phyloP scores from a whole-genome alignment of 768 basidiomycete genomes.

The Boletus rubroflammeus region DNA sequence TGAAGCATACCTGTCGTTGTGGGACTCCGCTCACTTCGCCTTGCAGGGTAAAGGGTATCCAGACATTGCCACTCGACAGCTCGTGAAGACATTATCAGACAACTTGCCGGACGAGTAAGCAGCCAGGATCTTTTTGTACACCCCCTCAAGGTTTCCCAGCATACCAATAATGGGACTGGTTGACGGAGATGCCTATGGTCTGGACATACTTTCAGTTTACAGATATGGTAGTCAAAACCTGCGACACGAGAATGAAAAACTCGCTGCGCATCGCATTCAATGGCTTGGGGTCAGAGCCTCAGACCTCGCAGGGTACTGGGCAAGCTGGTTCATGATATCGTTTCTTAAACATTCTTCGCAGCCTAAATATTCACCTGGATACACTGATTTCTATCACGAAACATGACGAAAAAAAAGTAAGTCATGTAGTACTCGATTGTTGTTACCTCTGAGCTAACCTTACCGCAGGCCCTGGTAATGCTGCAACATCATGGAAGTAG shows the following conservation, averaged over 20 bases:
- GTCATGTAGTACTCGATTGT: not conserved
- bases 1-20: conserved; percentile 22
- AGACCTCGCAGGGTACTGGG: conserved; percentile 59
- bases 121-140: not conserved
- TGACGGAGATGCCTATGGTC: conserved; percentile 88
- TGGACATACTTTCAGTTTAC: conserved; percentile 90
- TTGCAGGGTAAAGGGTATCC: conserved; percentile 94
- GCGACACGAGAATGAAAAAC: conserved; percentile 63
- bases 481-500: conserved; percentile 38
- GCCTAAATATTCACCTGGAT: conserved; percentile 58
- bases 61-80: conserved; percentile 84
- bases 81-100: conserved; percentile 70
- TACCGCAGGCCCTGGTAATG: conserved; percentile 62
- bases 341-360: conserved; percentile 25
- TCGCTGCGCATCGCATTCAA: conserved; percentile 64
- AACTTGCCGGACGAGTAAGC: conserved; percentile 58
- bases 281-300: conserved; percentile 79
- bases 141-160: conserved; percentile 37
- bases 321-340: not conserved
- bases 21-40: conserved; percentile 3
- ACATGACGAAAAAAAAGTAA: conserved; percentile 75
- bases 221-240: conserved; percentile 72
- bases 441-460: not conserved
- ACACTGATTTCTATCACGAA: conserved; percentile 63
- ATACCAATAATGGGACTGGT: conserved; percentile 77